Conservation (phyloP, 1,284 basidiomycete genomes). For the Tilletia caries region DNA sequence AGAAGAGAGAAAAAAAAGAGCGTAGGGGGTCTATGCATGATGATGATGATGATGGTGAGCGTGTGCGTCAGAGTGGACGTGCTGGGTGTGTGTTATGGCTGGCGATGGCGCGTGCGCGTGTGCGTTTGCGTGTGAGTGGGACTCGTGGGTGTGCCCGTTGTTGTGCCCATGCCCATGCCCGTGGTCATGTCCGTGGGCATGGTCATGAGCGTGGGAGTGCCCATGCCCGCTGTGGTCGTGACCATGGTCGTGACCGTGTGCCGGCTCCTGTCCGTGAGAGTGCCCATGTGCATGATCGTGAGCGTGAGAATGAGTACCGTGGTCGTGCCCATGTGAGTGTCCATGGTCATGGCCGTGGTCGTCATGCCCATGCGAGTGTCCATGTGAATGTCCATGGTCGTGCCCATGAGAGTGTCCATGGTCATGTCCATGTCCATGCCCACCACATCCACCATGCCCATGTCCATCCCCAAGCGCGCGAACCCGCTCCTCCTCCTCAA, state of each 20-base stretch:
- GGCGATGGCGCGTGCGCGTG: too few relatives aligned
- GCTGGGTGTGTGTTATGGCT: too few relatives aligned
- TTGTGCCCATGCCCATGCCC: constrained; percentile 16
- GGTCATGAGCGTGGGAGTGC: constrained; percentile 11
- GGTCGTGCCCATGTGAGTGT: constrained; percentile 19
- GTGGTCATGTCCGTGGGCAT: constrained; percentile 18
- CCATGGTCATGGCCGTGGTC: constrained; percentile 22
- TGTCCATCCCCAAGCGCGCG: constrained; percentile 21
- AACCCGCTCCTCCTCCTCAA: constrained; percentile 12
- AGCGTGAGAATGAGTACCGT: constrained; percentile 14
- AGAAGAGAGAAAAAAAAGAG: too few relatives aligned
- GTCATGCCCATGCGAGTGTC: constrained; percentile 14
- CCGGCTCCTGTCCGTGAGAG: constrained; percentile 2
- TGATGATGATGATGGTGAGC: too few relatives aligned
- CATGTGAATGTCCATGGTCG: constrained; percentile 23
- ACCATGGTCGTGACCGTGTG: constrained; percentile 16
- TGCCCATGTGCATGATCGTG: constrained; percentile 20
- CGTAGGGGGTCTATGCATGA: too few relatives aligned
- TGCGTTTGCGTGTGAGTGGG: too few relatives aligned
- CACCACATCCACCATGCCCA: constrained; percentile 17
- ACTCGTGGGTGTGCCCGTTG: too few relatives aligned
- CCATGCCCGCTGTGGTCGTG: constrained; percentile 8
- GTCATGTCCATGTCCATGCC: constrained; percentile 24
- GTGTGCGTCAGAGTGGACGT: too few relatives aligned
- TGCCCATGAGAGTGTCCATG: constrained; percentile 21